Percentiles rank a stretch among this genome's conserved stretches.
Conservation (phyloP, 208 protist species). For the Zelonia costaricensis region DNA sequence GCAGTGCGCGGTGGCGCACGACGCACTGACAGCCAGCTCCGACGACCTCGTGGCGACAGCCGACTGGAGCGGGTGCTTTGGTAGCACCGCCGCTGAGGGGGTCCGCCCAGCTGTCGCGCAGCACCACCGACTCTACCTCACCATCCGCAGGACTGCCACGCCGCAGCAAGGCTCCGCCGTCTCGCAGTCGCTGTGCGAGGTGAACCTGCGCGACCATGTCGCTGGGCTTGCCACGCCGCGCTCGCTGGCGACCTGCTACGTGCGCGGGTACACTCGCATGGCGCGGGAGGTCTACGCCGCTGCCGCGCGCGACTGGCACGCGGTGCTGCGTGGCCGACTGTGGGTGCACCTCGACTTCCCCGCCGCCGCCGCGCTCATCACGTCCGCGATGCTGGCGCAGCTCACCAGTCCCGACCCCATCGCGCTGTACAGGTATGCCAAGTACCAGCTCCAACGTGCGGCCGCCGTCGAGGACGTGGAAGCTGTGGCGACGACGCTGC, state of each 20-base stretch:
- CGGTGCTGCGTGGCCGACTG: conserved; percentile 19
- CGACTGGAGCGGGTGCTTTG: neutral
- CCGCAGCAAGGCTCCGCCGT: neutral
- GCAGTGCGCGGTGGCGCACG: conserved; percentile 5
- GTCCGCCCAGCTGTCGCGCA: conserved; percentile 11
- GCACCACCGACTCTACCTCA: conserved; percentile 17
- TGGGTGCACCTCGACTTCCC: conserved; percentile 41
- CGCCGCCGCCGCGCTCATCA: conserved; percentile 40
- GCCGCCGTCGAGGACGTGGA: conserved; percentile 43
- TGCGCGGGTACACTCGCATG: conserved; percentile 51
- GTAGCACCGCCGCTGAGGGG: neutral
- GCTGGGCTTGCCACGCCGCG: conserved; percentile 24
- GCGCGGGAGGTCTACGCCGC: conserved; percentile 28
- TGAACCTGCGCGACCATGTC: conserved; percentile 32
- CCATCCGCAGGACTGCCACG: neutral
- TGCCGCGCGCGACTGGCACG: conserved; percentile 28
- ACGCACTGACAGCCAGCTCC: neutral
- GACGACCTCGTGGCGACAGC: too few relatives aligned
- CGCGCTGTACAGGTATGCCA: conserved; percentile 41
- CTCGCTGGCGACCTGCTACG: conserved; percentile 40
- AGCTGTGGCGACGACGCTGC: conserved; percentile 14
- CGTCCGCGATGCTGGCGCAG: conserved; percentile 58
- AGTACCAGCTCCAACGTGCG: conserved; percentile 23
- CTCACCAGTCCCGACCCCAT: conserved; percentile 29
- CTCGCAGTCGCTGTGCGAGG: conserved; percentile 16